phyloP scores from a whole-genome alignment of 2,329 filamentous ascomycete genomes.

The Ophiosphaerella narmari region DNA sequence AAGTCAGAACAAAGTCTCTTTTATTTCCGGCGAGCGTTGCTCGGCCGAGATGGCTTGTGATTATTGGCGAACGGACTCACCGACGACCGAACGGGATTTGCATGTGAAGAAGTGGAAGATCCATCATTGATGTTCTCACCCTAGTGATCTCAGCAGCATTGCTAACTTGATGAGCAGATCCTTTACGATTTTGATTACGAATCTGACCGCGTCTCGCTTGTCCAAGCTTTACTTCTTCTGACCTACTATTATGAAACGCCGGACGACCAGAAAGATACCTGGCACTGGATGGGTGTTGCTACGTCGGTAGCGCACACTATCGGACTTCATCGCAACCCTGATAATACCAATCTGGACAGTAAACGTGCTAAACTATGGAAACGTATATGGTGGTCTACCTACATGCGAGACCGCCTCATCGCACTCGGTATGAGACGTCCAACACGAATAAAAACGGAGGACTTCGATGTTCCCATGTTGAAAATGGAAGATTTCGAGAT shows the following conservation, averaged over 20 bases:
- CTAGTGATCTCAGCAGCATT: not conserved
- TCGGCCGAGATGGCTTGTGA: constrained; percentile 14
- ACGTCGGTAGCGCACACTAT: constrained; percentile 93
- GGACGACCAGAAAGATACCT: constrained; percentile 96
- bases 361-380: constrained; percentile 86
- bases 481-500: constrained; percentile 84
- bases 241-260: constrained; percentile 98
- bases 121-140: not conserved
- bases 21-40: constrained; percentile 1
- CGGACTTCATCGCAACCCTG: constrained; percentile 85
- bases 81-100: constrained; percentile 6
- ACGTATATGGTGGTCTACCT: constrained; percentile 97
- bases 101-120: constrained; percentile 16
- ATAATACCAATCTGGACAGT: constrained; percentile 73
- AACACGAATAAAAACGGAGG: constrained; percentile 88
- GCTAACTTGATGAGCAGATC: constrained; percentile 56
- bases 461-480: constrained; percentile 93
- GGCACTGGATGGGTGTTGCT: constrained; percentile 98
- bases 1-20: constrained; percentile 44
- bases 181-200: constrained; percentile 97
- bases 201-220: constrained; percentile 82
- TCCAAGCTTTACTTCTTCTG: constrained; percentile 88
- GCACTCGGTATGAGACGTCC: constrained; percentile 92
- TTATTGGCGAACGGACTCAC: constrained; percentile 4
- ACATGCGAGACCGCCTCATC: constrained; percentile 91